Evolutionary conservation across 768 basidiomycete genomes (phyloP), one percentile per base, ranked within the genome.

Genomic region (Termitomyces sp.): DNA sequence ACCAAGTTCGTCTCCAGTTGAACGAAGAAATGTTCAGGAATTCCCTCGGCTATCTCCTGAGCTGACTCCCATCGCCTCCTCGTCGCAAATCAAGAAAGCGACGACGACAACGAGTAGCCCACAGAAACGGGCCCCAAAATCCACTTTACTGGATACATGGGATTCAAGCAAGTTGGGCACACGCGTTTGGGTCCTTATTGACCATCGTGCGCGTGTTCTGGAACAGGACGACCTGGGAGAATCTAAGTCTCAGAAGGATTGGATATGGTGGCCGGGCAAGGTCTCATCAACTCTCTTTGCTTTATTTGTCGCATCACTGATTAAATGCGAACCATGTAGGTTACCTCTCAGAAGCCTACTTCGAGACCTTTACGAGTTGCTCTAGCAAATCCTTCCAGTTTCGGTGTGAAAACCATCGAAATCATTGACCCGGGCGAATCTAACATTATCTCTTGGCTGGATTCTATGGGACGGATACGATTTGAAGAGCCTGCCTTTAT

Each of bases 231-330:
- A 69, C 22, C 48, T 64, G 22, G 63, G 67, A 36, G 66, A 65
- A 39, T 12, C n/a, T 22, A 37, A 32, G 22, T 46, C 51, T 46
- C 43, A 53, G 31, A 66, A 59, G 13, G 69, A 71, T 31, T 61
- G 67, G 56, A 68, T 83, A 39, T 90, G 88, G 88, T 90, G 88
- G 88, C 88, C 88, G 22, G 86, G 77, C 29, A 78, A 79, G 74
- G 88, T 88, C 74, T 69, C 26, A 53, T 10, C 48, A 26, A 41
- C 1, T 59, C 56, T 58, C 56, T 54, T 59, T 59, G 43, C 51
- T 37, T n/a, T 39, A 44, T 50, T 34, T 26, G 46, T 29, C 41
- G 13, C 27, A 31, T 49, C 10, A 41, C 57, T 62, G 32, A 55
- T 42, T 32, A 26, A 46, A 53, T 52, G 10, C 13, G 14, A 52